Evolutionary conservation across 352 stramenopile species (phyloP), one percentile per base, ranked within the genome.

Genomic region (Phytophthora nicotianae): DNA sequence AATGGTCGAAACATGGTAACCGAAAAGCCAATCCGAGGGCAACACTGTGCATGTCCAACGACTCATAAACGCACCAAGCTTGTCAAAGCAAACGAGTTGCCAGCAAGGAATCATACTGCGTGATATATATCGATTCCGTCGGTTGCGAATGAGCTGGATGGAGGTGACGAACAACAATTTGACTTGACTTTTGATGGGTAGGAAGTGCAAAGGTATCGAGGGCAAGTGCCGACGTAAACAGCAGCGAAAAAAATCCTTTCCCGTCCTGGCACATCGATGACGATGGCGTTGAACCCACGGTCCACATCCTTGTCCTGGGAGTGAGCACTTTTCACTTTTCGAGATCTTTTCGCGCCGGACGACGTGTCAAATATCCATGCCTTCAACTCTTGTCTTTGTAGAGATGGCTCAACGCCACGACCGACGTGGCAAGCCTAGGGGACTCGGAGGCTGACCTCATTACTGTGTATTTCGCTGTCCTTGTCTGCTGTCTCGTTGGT

Each of bases 1-100:
- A 70, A 70, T 65, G 58, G 19, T 49, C 45, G 33, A 61, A 61
- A 61, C 53, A 29, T 59, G 45, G 59, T 57, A 68, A 68, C 45
- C 46, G 45, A 62, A 68, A 62, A 54, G 58, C 21, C 33, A 65
- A 58, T 40, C 24, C 23, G 24, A 35, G 19, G 33, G 27, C 48
- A 50, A 41, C 45, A 38, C 17, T 21, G 26, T 35, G 11, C 33
- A 27, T 38, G 53, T 53, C 53, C 46, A 53, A 62, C 54, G 54
- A 50, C 43, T 56, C 35, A 54, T 32, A n/a, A 2, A 5, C 21
- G 37, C 37, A 21, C n/a, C 9, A 33, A 40, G n/a, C n/a, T 42
- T 43, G 45, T 38, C 46, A 41, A 41, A 10, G 4, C 9, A 35
- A 13, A 16, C 43, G 23, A 38, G 32, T 46, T 26, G 40, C n/a